Percentiles rank a stretch among this genome's conserved stretches.
These are phyloP conservation scores for Paspalum vaginatum DNA, from an alignment of 176 grass and related monocot species.

Conservation along the genomic window DNA sequence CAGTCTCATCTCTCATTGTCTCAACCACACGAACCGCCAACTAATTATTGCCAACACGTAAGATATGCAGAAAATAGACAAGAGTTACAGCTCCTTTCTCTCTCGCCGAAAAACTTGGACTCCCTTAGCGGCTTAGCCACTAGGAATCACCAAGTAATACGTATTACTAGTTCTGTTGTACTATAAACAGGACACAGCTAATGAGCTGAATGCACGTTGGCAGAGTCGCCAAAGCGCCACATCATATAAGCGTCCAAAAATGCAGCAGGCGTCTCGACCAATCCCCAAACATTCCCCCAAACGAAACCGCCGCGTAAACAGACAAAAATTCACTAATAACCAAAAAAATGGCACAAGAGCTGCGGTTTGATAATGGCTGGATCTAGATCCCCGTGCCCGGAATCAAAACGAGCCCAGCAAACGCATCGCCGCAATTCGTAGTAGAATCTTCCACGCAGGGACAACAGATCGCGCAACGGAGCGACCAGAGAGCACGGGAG, in stretches of 20 bases:
- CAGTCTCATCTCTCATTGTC: background rate
- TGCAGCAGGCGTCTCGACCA: background rate
- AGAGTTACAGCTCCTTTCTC: too few species aligned
- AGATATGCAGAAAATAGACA: too few species aligned
- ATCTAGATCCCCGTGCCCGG: background rate
- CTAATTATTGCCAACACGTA: too few species aligned
- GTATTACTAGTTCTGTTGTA: background rate
- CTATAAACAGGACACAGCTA: background rate
- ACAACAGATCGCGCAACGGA: conserved; percentile 19
- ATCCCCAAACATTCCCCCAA: background rate
- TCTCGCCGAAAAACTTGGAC: too few species aligned
- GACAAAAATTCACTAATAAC: background rate
- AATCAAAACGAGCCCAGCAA: conserved; percentile 14
- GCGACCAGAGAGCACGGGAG: background rate
- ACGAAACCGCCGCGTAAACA: background rate
- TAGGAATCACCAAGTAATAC: background rate
- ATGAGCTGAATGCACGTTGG: background rate
- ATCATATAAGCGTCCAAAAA: conserved; percentile 13
- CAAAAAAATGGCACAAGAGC: background rate
- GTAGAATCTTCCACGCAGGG: background rate
- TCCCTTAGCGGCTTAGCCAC: too few species aligned
- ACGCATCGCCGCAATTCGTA: background rate
- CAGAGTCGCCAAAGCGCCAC: background rate
- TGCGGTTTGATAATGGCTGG: background rate
- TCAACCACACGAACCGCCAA: too few species aligned